A percentile compares a stretch with the other conserved stretches of the same genome.
Evolutionary conservation across 495 filamentous ascomycete species (phyloP).

Genomic region (Neurospora sp.): DNA sequence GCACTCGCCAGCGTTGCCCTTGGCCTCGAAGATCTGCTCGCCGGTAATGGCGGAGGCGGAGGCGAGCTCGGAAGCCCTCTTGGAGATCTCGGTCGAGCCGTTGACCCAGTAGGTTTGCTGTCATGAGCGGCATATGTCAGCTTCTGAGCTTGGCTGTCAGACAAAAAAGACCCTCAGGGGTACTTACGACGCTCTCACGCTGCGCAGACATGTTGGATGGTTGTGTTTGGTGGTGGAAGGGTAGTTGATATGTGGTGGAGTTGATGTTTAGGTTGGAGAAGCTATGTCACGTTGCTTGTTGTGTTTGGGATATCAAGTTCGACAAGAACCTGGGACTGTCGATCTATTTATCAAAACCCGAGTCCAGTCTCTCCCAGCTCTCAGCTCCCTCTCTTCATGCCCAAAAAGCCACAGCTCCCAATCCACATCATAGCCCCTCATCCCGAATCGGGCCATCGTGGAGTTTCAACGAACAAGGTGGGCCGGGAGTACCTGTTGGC

Average conservation of each 20-base stretch:
- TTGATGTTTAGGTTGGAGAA: neutral
- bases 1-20: neutral
- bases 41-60: neutral
- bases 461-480: neutral
- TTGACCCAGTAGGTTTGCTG: neutral
- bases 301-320: neutral
- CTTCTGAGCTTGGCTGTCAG: neutral
- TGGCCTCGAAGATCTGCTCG: neutral
- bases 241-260: neutral
- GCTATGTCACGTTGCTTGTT: neutral
- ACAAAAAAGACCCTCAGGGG: neutral
- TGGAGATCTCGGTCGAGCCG: neutral
- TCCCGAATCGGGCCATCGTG: neutral
- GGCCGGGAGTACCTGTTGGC: neutral
- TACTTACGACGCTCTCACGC: neutral
- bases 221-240: neutral
- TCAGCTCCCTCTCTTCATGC: neutral
- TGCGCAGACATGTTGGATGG: neutral
- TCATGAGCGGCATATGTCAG: neutral
- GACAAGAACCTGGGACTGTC: neutral
- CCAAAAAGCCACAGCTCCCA: neutral
- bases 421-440: neutral
- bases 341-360: neutral
- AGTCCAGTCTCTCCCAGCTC: neutral
- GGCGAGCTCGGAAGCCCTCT: neutral